Conservation (phyloP, 805 yeast genomes). For the Candida odintsovae region DNA sequence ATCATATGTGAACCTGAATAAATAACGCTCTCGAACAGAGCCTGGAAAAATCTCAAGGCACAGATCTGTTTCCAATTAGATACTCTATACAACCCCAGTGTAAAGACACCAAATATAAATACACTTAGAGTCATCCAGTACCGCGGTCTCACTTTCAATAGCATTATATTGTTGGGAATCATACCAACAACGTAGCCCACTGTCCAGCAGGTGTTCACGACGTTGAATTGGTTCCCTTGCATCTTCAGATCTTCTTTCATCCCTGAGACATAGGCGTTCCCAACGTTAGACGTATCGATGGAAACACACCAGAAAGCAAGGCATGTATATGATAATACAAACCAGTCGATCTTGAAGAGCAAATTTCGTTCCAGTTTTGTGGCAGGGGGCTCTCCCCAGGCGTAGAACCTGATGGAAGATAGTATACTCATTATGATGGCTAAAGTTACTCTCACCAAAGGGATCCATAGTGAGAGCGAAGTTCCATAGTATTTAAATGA, state of each 20-base stretch:
- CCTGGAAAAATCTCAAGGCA: conserved; percentile 38
- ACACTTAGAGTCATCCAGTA: conserved; percentile 40
- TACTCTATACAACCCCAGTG: conserved; percentile 42
- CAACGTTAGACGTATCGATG: conserved; percentile 53
- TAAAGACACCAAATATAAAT: conserved; percentile 55
- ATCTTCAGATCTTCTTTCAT: conserved; percentile 50
- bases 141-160: conserved; percentile 43
- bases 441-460: no score
- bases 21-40: conserved; percentile 43
- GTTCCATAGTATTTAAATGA: no score
- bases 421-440: neutral
- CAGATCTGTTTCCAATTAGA: conserved; percentile 32
- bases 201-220: conserved; percentile 50
- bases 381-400: conserved; percentile 6
- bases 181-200: conserved; percentile 53
- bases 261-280: conserved; percentile 63
- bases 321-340: conserved; percentile 48
- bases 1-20: conserved; percentile 35
- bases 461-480: no score
- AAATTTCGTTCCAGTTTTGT: conserved; percentile 7
- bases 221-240: conserved; percentile 54
- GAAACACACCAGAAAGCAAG: conserved; percentile 62
- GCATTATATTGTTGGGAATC: conserved; percentile 44
- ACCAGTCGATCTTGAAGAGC: conserved; percentile 43
- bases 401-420: neutral